These are phyloP conservation scores for Rhypophila decipiens DNA, from an alignment of 495 filamentous ascomycete genomes.

Conservation along the genomic window DNA sequence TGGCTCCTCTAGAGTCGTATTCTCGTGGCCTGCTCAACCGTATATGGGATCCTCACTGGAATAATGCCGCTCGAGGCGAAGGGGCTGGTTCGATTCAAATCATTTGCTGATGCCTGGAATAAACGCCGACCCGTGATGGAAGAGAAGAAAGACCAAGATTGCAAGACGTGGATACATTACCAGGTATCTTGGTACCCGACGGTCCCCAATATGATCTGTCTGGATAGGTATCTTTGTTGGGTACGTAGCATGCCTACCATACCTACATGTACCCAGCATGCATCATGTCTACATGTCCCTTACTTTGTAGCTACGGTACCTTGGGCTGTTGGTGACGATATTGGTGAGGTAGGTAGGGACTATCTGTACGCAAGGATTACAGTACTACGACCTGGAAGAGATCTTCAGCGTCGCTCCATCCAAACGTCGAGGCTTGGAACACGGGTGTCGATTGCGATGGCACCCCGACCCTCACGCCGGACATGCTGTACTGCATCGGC, in stretches of 20 bases:
- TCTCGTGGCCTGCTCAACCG: neutral
- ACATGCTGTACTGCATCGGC: conserved; percentile 3
- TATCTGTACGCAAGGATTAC: neutral
- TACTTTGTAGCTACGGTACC: no score
- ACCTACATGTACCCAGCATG: neutral
- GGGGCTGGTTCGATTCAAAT: neutral
- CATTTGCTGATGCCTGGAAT: neutral
- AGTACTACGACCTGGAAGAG: neutral
- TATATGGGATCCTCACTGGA: no score
- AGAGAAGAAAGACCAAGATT: neutral
- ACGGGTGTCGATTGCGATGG: conserved; percentile 2
- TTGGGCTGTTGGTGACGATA: neutral
- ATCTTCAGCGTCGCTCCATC: neutral
- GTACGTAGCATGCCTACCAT: neutral
- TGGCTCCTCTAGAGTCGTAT: neutral
- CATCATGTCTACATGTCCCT: no score
- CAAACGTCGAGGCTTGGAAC: neutral
- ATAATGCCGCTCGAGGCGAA: neutral
- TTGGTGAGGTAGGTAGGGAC: neutral
- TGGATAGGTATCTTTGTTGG: neutral
- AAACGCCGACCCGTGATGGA: neutral
- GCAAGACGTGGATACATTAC: neutral
- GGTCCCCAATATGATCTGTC: neutral
- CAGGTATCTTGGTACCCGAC: neutral
- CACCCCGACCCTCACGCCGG: neutral